phyloP scores from a whole-genome alignment of 2,329 filamentous ascomycete genomes.

The Diaporthe sp. region DNA sequence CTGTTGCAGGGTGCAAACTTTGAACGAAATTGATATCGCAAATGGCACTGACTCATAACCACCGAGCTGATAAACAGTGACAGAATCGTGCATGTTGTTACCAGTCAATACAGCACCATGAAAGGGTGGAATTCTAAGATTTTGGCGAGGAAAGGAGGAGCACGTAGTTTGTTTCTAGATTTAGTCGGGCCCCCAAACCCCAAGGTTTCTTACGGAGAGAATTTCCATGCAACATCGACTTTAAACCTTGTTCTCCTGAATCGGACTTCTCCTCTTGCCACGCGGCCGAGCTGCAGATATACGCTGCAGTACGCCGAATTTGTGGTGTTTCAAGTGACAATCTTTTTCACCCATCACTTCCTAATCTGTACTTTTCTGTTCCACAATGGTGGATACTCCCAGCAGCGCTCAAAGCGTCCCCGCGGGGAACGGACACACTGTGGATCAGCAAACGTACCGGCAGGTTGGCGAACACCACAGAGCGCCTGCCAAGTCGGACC shows the following conservation, averaged over 20 bases:
- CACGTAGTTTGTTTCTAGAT: neutral
- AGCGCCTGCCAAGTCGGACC: slow-evolving; percentile 3
- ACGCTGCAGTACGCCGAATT: neutral
- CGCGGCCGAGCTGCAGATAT: neutral
- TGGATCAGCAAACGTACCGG: slow-evolving; percentile 11
- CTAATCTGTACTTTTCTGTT: neutral
- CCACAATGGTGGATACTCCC: slow-evolving; percentile 16
- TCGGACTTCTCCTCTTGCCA: neutral
- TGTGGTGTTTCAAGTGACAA: slow-evolving; percentile 18
- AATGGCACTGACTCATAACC: neutral
- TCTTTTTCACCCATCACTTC: neutral
- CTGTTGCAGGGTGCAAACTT: neutral
- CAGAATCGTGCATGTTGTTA: too few species aligned
- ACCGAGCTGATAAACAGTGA: neutral
- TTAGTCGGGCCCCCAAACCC: neutral
- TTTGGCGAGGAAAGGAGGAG: neutral
- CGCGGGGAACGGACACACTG: slow-evolving; percentile 5
- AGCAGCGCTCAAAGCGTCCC: slow-evolving; percentile 4
- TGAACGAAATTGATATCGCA: neutral
- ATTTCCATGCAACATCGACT: neutral
- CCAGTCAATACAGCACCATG: neutral
- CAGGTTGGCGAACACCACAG: neutral
- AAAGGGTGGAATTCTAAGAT: too few species aligned
- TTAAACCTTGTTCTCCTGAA: neutral
- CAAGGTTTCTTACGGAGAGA: too few species aligned